Conservation (phyloP, 345 rosid species). For the Camelina sativa region DNA sequence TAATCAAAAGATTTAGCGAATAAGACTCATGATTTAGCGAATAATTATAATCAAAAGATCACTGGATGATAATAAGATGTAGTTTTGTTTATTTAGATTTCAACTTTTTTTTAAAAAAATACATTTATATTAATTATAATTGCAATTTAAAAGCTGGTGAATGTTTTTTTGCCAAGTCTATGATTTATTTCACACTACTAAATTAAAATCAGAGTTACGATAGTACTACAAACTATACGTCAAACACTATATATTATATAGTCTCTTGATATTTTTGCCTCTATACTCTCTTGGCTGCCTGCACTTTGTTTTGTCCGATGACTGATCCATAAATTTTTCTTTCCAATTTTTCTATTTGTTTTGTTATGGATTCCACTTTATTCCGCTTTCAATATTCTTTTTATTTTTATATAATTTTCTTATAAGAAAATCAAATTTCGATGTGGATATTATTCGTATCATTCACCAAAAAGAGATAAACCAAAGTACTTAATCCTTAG, state of each 20-base stretch:
- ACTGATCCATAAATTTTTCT: conserved; percentile 10
- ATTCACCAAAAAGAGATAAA: conserved; percentile 31
- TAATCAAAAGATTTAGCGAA: neutral
- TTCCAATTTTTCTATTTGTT: conserved; percentile 33
- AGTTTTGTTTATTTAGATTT: neutral
- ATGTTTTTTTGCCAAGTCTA: neutral
- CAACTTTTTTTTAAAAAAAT: too few relatives aligned
- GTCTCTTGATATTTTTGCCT: neutral
- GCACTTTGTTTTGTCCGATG: conserved; percentile 30
- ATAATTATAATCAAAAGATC: neutral
- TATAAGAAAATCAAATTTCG: neutral
- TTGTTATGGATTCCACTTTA: conserved; percentile 38
- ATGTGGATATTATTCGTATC: conserved; percentile 32
- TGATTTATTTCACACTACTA: neutral
- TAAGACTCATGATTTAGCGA: neutral
- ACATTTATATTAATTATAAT: neutral
- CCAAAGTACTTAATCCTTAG: conserved; percentile 15
- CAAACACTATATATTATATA: neutral
- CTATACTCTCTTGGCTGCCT: conserved; percentile 36
- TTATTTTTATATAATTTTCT: conserved; percentile 10
- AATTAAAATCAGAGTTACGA: neutral
- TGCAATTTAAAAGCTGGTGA: neutral
- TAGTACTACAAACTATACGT: neutral
- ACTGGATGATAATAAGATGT: neutral
- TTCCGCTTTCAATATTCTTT: conserved; percentile 26